A percentile compares a stretch with the other conserved stretches of the same genome.
These are phyloP conservation scores for Megacollybia marginata DNA, from an alignment of 768 basidiomycete genomes.

Conservation along the genomic window DNA sequence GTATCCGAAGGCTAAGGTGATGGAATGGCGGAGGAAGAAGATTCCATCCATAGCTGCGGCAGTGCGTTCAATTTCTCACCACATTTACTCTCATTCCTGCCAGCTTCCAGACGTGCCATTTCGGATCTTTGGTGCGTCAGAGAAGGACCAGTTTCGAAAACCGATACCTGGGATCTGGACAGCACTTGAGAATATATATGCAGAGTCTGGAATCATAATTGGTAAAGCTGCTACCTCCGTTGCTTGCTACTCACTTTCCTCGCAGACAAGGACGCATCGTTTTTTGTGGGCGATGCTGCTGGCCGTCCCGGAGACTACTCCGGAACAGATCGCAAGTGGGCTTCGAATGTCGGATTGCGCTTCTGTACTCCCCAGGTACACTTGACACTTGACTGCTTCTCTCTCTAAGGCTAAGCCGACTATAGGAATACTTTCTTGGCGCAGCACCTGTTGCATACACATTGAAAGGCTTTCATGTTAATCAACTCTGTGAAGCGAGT, in stretches of 20 bases:
- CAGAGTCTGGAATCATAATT: conserved; percentile 36
- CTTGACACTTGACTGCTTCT: neutral
- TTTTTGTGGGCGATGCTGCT: conserved; percentile 67
- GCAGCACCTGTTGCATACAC: conserved; percentile 22
- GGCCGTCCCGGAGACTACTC: conserved; percentile 51
- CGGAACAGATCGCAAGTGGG: conserved; percentile 57
- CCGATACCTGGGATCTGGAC: conserved; percentile 64
- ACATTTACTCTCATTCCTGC: neutral
- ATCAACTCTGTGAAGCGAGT: conserved; percentile 1
- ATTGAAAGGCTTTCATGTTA: conserved; percentile 44
- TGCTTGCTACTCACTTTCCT: conserved; percentile 11
- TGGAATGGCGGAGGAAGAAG: conserved; percentile 31
- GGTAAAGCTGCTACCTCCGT: conserved; percentile 26
- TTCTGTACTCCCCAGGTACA: conserved; percentile 63
- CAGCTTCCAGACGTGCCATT: conserved; percentile 55
- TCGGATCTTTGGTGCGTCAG: conserved; percentile 51
- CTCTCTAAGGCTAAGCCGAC: neutral
- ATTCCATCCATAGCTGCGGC: conserved; percentile 43
- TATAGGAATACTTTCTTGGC: conserved; percentile 55
- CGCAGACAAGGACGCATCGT: conserved; percentile 41
- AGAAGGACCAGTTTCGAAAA: conserved; percentile 55
- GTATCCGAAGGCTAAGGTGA: conserved; percentile 17
- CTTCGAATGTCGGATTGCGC: conserved; percentile 45
- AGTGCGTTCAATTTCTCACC: conserved; percentile 17
- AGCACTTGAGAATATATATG: conserved; percentile 41